These are phyloP conservation scores for Lactarius trivialis DNA, from an alignment of 768 basidiomycete species.

Conservation along the genomic window DNA sequence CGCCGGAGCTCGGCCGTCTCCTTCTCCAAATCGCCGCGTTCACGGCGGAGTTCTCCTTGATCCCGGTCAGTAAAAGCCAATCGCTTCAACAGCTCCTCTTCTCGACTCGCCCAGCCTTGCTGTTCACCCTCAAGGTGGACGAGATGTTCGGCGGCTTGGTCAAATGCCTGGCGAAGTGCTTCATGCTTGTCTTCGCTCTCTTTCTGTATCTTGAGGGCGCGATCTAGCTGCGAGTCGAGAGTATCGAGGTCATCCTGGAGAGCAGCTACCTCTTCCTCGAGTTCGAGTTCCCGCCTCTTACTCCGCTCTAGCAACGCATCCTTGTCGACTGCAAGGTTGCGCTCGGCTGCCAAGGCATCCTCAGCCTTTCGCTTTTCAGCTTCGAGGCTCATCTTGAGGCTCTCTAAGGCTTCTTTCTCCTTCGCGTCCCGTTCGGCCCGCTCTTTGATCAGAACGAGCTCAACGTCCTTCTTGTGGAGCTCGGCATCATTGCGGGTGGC, in stretches of 20 bases:
- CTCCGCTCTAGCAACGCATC: slow-evolving; percentile 74
- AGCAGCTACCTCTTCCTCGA: slow-evolving; percentile 78
- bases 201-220: slow-evolving; percentile 69
- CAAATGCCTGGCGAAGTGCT: slow-evolving; percentile 63
- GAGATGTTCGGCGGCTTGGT: slow-evolving; percentile 81
- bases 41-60: slow-evolving; percentile 40
- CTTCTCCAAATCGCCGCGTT: slow-evolving; percentile 57
- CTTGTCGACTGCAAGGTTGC: slow-evolving; percentile 73
- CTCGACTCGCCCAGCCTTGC: slow-evolving; percentile 55
- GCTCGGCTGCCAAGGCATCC: slow-evolving; percentile 76
- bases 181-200: slow-evolving; percentile 76
- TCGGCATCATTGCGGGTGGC: slow-evolving; percentile 93
- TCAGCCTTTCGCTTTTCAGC: slow-evolving; percentile 78
- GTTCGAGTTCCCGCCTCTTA: slow-evolving; percentile 76
- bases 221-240: slow-evolving; percentile 79
- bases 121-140: slow-evolving; percentile 75
- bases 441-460: slow-evolving; percentile 73
- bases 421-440: slow-evolving; percentile 80
- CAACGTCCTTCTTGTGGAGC: slow-evolving; percentile 78
- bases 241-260: slow-evolving; percentile 79
- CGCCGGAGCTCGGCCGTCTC: slow-evolving; percentile 64
- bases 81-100: slow-evolving; percentile 55
- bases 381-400: slow-evolving; percentile 75
- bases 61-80: slow-evolving; percentile 32
- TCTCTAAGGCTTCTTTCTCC: slow-evolving; percentile 74